Evolutionary conservation across 225 moss, liverwort and hornwort genomes (phyloP), one percentile per base, ranked within the genome.

Genomic region (Polytrichum commune): DNA sequence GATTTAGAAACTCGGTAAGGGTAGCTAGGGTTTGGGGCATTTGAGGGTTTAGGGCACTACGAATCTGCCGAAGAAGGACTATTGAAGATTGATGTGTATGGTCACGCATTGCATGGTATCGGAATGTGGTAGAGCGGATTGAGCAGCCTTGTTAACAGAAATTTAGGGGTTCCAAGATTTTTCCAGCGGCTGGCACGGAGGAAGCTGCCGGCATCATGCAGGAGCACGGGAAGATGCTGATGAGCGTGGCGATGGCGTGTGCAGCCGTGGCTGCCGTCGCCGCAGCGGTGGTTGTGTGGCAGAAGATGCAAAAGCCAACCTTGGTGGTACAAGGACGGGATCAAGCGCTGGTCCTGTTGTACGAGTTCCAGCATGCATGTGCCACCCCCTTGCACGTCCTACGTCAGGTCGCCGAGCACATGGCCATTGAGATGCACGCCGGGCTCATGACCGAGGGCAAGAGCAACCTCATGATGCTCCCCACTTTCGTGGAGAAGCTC

Each of bases 381-480:
- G 90, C 90, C 25, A 91, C 93, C 62, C 93, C 95, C 4, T 75
- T 85, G 68, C 75, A 88, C 63, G 78, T 81, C n/a, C 73, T 96
- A 70, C 86, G 87, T 38, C 90, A 96, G 69, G 85, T 96, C 33
- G 88, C 91, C 18, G 95, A 91, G 73, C 91, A 91, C 56, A 76
- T 96, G 81, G 85, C 91, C 62, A 70, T 85, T 72, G 95, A 96
- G 63, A 96, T 96, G 95, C 86, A 90, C 6, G 89, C 91, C n/a
- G 95, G 93, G 1, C 86, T 96, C 70, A 79, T 79, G 65, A 88
- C 91, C 7, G 95, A 91, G 64, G 79, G 91, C 56, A 91, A 91
- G 76, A 93, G 93, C 76, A 89, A 90, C 72, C 82, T 96, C 25
- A 85, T 90, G 77, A 96, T 96, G 96, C 89, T 93, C 46, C 96